phyloP scores from a whole-genome alignment of 2,329 filamentous ascomycete species.

The Colletotrichum tanaceti region DNA sequence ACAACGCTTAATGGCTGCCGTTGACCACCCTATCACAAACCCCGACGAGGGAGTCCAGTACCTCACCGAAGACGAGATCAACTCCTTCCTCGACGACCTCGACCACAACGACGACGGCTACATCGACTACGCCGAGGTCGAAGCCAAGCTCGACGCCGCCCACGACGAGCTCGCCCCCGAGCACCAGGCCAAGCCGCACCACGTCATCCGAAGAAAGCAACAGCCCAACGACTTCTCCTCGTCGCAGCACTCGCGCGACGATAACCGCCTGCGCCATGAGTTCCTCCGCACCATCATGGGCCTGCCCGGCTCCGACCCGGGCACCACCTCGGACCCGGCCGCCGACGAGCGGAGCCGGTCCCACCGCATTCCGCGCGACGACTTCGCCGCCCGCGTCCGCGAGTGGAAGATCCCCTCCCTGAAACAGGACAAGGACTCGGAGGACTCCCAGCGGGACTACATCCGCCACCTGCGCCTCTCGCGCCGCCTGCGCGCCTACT shows the following conservation, averaged over 20 bases:
- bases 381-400: conserved; percentile 58
- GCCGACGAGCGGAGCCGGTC: conserved; percentile 52
- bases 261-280: conserved; percentile 56
- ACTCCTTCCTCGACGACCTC: conserved; percentile 63
- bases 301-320: conserved; percentile 49
- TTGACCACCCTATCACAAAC: conserved; percentile 45
- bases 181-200: conserved; percentile 55
- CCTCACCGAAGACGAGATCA: conserved; percentile 61
- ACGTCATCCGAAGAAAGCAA: conserved; percentile 53
- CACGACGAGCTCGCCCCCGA: conserved; percentile 61
- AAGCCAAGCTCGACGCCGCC: conserved; percentile 64
- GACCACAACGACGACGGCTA: conserved; percentile 63
- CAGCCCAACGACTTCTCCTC: conserved; percentile 45
- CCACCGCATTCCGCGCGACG: conserved; percentile 56
- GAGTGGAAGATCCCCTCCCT: conserved; percentile 61
- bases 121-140: conserved; percentile 64
- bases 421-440: conserved; percentile 59
- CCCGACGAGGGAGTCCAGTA: conserved; percentile 47
- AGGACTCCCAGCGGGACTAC: conserved; percentile 60
- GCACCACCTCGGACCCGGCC: conserved; percentile 60
- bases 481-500: conserved; percentile 62
- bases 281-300: conserved; percentile 65
- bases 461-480: conserved; percentile 57
- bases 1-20: conserved; percentile 35
- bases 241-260: conserved; percentile 42